phyloP scores from a whole-genome alignment of 768 basidiomycete species.

The Naganishia randhawae region DNA sequence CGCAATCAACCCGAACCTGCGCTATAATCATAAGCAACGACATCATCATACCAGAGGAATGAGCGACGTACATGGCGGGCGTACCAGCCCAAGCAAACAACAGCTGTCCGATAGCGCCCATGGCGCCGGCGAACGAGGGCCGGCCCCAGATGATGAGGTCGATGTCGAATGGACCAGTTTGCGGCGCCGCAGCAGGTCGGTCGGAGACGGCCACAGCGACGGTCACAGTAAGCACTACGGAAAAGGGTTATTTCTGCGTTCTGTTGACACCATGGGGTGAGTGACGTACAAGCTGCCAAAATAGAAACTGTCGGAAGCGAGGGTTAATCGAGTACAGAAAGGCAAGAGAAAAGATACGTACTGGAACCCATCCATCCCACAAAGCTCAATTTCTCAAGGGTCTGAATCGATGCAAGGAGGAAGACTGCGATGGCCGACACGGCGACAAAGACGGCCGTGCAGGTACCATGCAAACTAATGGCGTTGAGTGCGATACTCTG shows the following conservation, averaged over 20 bases:
- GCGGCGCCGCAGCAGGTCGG: conserved; percentile 36
- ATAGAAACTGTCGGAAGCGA: background rate
- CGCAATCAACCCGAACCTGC: conserved; percentile 35
- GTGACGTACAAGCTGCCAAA: background rate
- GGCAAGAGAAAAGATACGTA: background rate
- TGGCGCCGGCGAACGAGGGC: conserved; percentile 39
- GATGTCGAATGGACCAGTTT: conserved; percentile 18
- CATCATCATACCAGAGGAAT: background rate
- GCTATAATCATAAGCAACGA: background rate
- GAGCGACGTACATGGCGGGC: conserved; percentile 26
- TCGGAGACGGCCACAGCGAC: conserved; percentile 37
- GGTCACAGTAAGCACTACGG: background rate
- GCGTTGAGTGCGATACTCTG: conserved; percentile 48
- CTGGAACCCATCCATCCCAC: conserved; percentile 16
- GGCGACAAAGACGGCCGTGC: conserved; percentile 49
- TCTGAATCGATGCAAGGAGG: conserved; percentile 31
- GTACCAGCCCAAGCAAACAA: conserved; percentile 46
- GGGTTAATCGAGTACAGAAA: background rate
- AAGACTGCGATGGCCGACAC: conserved; percentile 33
- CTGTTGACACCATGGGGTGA: too few species aligned
- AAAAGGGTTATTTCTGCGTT: background rate
- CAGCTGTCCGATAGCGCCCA: conserved; percentile 47
- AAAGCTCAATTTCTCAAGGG: conserved; percentile 31
- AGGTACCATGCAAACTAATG: conserved; percentile 46
- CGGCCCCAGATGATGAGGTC: conserved; percentile 32